These are phyloP conservation scores for Serendipita sp. DNA, from an alignment of 768 basidiomycete species.

Conservation along the genomic window DNA sequence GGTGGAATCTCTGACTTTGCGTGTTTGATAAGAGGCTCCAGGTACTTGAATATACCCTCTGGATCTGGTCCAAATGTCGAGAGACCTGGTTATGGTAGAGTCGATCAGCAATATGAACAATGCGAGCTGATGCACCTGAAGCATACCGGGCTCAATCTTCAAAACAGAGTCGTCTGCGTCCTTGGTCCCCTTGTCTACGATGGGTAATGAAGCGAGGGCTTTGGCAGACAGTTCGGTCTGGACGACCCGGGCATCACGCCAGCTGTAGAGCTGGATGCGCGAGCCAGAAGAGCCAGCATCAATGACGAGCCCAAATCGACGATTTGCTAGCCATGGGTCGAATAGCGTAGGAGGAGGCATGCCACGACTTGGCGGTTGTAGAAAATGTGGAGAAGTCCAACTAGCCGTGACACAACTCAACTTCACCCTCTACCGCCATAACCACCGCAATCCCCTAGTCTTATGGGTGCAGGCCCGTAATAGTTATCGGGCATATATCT, in stretches of 20 bases:
- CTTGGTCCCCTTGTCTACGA: constrained; percentile 82
- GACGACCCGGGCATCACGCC: constrained; percentile 64
- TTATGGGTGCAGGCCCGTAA: neutral
- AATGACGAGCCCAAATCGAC: constrained; percentile 86
- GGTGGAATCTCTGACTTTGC: constrained; percentile 75
- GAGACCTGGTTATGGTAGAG: constrained; percentile 39
- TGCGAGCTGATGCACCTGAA: neutral
- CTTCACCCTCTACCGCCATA: neutral
- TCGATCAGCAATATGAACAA: neutral
- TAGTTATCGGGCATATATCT: no score
- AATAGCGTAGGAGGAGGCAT: constrained; percentile 65
- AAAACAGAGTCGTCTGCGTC: constrained; percentile 70
- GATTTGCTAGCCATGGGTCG: constrained; percentile 61
- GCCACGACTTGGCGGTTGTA: neutral
- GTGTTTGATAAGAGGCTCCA: constrained; percentile 69
- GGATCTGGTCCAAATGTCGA: constrained; percentile 65
- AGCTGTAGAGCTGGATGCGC: constrained; percentile 90
- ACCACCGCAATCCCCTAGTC: neutral
- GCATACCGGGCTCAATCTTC: constrained; percentile 87
- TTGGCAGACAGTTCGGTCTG: constrained; percentile 35
- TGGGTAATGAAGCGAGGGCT: constrained; percentile 46
- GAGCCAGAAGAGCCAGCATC: constrained; percentile 98
- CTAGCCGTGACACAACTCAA: neutral
- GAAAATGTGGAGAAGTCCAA: neutral
- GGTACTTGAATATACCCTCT: constrained; percentile 52